phyloP scores from a whole-genome alignment of 345 rosid genomes.

The Moringa oleifera region DNA sequence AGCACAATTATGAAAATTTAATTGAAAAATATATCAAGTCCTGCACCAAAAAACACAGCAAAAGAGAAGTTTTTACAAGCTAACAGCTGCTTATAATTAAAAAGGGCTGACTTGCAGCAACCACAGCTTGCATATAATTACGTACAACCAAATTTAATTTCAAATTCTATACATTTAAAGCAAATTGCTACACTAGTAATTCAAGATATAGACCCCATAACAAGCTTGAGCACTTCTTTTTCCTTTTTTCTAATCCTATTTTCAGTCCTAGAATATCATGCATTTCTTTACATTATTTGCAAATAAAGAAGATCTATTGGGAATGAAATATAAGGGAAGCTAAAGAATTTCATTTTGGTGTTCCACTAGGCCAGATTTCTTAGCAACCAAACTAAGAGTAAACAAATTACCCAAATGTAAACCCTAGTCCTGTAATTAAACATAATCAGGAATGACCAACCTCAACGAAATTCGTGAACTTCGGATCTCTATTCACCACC shows the following conservation, averaged over 20 bases:
- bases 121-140: no score
- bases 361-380: background rate
- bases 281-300: background rate
- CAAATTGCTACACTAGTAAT: background rate
- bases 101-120: no score
- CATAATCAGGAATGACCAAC: constrained; percentile 28
- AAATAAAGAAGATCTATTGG: background rate
- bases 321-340: background rate
- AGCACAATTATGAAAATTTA: no score
- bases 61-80: no score
- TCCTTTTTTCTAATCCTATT: background rate
- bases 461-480: constrained; percentile 96
- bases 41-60: no score
- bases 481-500: constrained; percentile 93
- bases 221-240: background rate
- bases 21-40: no score
- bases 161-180: background rate
- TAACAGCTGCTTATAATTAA: no score
- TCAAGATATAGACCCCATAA: background rate
- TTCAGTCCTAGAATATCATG: background rate
- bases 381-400: background rate
- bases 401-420: background rate
- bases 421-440: background rate
- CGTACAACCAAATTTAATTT: background rate
- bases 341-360: background rate